Base-by-base conservation (phyloP, 2,329 filamentous ascomycete genomes). In the Pleomassaria siparia region DNA sequence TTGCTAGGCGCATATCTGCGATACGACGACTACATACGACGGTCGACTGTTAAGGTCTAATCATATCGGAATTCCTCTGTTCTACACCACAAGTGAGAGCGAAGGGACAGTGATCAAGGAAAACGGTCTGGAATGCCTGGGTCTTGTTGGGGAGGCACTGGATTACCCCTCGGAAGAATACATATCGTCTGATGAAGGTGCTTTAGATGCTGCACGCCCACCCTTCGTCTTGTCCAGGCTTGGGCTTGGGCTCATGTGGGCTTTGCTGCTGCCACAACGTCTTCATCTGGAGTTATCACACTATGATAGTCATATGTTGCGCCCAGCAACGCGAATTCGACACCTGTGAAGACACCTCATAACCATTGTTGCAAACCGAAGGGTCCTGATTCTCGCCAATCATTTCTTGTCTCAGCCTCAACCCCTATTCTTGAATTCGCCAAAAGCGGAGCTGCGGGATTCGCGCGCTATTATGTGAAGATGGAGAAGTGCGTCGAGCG, bases 1-100 rank as follows among this genome's bases (percentile, higher is more conserved):
- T 51, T 79, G 46, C 59, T 76, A 36, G 74, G 75, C 12, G 68
- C 74, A n/a, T 72, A 77, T 28, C 32, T 76, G 53, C 63, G 69
- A 32, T 76, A 71, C 61, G 74, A 77, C 59, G 43, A 51, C 29
- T 52, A 49, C 33, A 39, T 52, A 10, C 22, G 46, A 36, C 46
- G 46, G 2, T 47, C 49, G 12, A 44, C 45, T 15, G 49, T 45
- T 8, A 51, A 51, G 22, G 45, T 51, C 21, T 51, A 53, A 1
- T 13, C 16, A 35, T 35, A 6, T 35, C 32, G 5, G 15, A 5
- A 16, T 16, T n/a, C 12, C 32, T n/a, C 13, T 35, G 18, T 35
- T n/a, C n/a, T n/a, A n/a, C n/a, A n/a, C n/a, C n/a, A n/a, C n/a
- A n/a, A n/a, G n/a, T n/a, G n/a, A n/a, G n/a, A n/a, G n/a, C n/a